Evolutionary conservation across 495 filamentous ascomycete genomes (phyloP).

Genomic region (Oidiodendron maius): DNA sequence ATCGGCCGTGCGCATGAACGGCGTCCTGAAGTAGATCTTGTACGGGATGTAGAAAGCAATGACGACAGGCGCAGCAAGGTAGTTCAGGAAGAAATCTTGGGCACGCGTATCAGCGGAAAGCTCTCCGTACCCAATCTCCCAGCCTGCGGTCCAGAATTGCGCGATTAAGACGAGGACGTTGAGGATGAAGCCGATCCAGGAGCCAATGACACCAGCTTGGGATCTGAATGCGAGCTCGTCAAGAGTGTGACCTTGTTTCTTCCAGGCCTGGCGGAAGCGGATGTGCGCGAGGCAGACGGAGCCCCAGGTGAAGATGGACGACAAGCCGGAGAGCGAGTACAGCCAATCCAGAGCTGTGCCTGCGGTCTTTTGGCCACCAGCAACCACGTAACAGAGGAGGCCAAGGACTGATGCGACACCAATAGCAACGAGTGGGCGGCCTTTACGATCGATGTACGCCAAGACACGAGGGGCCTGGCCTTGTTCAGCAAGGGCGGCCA

Average conservation of each 20-base stretch:
- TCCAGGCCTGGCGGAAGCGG: slow-evolving; percentile 85
- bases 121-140: slow-evolving; percentile 56
- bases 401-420: slow-evolving; percentile 61
- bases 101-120: slow-evolving; percentile 38
- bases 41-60: slow-evolving; percentile 68
- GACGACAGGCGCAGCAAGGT: slow-evolving; percentile 81
- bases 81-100: slow-evolving; percentile 70
- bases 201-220: slow-evolving; percentile 75
- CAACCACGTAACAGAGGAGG: slow-evolving; percentile 74
- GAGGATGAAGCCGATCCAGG: slow-evolving; percentile 75
- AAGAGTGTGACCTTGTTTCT: slow-evolving; percentile 60
- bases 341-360: slow-evolving; percentile 77
- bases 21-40: slow-evolving; percentile 71
- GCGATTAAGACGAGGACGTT: slow-evolving; percentile 79
- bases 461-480: slow-evolving; percentile 71
- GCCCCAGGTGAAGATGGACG: slow-evolving; percentile 89
- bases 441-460: slow-evolving; percentile 77
- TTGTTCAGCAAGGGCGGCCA: slow-evolving; percentile 82
- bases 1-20: slow-evolving; percentile 53
- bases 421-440: slow-evolving; percentile 74
- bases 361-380: slow-evolving; percentile 48
- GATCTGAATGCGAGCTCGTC: slow-evolving; percentile 76
- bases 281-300: slow-evolving; percentile 87
- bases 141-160: slow-evolving; percentile 90
- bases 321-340: slow-evolving; percentile 82